Evolutionary conservation across 257 asterid genomes (phyloP).

Genomic region (Solanum chiquidenum): DNA sequence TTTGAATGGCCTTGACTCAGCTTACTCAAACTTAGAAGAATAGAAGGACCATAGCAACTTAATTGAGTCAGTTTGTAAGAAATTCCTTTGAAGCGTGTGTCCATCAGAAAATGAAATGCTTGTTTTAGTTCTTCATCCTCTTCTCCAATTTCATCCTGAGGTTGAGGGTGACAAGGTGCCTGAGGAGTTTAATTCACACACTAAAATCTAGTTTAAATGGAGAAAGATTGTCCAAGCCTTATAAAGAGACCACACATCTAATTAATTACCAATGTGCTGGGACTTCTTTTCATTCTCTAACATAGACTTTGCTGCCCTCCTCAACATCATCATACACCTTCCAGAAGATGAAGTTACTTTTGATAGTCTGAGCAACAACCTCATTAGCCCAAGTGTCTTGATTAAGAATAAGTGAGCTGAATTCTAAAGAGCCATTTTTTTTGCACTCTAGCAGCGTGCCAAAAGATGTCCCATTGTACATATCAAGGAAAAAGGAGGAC

Average conservation of each 20-base stretch:
- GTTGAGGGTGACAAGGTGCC: constrained; percentile 25
- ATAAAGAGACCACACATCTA: too few species aligned
- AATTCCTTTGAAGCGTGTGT: constrained; percentile 81
- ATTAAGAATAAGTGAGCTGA: constrained; percentile 92
- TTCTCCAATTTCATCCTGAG: constrained; percentile 25
- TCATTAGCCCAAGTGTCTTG: constrained; percentile 98
- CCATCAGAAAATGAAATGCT: constrained; percentile 89
- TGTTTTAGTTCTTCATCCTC: constrained; percentile 56
- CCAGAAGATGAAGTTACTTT: constrained; percentile 88
- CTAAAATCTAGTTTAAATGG: too few species aligned
- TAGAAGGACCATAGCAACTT: constrained; percentile 92
- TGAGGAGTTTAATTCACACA: constrained; percentile 34
- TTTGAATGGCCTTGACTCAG: constrained; percentile 38
- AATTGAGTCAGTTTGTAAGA: constrained; percentile 64
- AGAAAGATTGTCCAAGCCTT: too few species aligned
- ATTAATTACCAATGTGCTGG: too few species aligned
- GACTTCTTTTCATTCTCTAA: too few species aligned
- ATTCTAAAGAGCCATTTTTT: constrained; percentile 88
- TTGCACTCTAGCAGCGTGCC: constrained; percentile 69
- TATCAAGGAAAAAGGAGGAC: constrained; percentile 76
- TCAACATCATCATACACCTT: constrained; percentile 87
- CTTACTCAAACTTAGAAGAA: constrained; percentile 56
- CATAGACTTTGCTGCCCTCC: constrained; percentile 88
- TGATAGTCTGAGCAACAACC: constrained; percentile 91
- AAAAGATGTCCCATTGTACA: constrained; percentile 65